Percentiles rank a stretch among this genome's conserved stretches.
phyloP scores from a whole-genome alignment of 2,329 filamentous ascomycete species.

The Aspergillus tamarii region DNA sequence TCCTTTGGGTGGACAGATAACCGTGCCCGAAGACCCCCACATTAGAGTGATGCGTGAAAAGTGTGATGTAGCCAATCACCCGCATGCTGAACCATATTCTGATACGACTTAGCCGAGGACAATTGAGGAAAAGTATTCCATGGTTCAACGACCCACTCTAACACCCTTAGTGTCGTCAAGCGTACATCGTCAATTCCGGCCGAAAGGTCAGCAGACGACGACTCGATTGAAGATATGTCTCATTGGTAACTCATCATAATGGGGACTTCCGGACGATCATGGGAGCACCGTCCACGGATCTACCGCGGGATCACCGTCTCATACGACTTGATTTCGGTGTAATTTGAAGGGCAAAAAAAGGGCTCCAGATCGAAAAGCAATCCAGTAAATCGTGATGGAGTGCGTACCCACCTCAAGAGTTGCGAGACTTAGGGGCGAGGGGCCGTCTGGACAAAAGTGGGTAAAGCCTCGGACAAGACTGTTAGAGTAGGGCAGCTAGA shows the following conservation, averaged over 20 bases:
- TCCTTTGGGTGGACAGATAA: background rate
- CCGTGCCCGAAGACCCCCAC: background rate
- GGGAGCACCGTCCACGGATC: background rate
- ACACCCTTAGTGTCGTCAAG: background rate
- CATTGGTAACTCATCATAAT: background rate
- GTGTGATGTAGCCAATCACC: background rate
- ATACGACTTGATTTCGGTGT: background rate
- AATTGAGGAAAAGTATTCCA: background rate
- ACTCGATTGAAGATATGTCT: background rate
- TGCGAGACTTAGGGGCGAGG: background rate
- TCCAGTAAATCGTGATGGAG: background rate
- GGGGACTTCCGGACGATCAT: background rate
- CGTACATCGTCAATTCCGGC: background rate
- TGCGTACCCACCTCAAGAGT: background rate
- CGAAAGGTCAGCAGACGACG: background rate
- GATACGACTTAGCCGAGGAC: background rate
- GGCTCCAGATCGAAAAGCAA: background rate
- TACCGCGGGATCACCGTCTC: background rate
- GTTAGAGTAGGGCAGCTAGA: background rate
- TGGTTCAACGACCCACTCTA: background rate
- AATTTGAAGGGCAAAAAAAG: background rate
- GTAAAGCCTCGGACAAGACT: background rate
- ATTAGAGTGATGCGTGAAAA: background rate
- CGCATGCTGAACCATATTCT: background rate
- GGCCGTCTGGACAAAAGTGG: background rate